A percentile compares a stretch with the other conserved stretches of the same genome.
These are phyloP conservation scores for Parathielavia appendiculata DNA, from an alignment of 495 filamentous ascomycete genomes.

Conservation along the genomic window DNA sequence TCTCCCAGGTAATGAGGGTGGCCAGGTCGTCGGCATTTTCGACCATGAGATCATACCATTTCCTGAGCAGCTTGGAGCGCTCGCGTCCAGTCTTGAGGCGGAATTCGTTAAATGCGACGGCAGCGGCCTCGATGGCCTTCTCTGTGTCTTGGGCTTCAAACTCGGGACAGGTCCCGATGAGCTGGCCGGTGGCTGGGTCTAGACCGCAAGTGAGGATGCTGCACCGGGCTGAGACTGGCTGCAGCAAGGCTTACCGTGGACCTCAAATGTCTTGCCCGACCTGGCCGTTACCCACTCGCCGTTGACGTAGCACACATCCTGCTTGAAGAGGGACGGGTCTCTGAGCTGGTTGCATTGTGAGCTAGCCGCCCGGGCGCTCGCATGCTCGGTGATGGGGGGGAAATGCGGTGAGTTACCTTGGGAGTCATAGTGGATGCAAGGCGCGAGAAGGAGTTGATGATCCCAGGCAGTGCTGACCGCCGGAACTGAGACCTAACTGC, in stretches of 20 bases:
- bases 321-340: conserved; percentile 75
- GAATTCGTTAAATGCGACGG: conserved; percentile 69
- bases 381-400: not conserved
- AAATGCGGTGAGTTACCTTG: conserved; percentile 29
- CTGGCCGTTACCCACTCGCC: conserved; percentile 74
- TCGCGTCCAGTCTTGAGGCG: conserved; percentile 71
- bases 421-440: conserved; percentile 43
- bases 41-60: conserved; percentile 86
- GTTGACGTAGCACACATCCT: conserved; percentile 75
- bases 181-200: conserved; percentile 76
- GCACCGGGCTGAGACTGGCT: not conserved
- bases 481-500: conserved; percentile 33
- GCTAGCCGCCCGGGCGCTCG: not conserved
- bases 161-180: conserved; percentile 81
- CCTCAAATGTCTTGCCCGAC: conserved; percentile 76
- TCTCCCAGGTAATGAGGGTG: conserved; percentile 81
- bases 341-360: conserved; percentile 54
- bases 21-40: conserved; percentile 86
- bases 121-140: conserved; percentile 70
- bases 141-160: conserved; percentile 70
- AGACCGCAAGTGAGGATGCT: conserved; percentile 4
- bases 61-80: conserved; percentile 73
- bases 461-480: conserved; percentile 32
- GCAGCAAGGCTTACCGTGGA: conserved; percentile 50
- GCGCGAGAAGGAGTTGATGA: conserved; percentile 24